Percentiles rank a stretch among this genome's conserved stretches.
Evolutionary conservation across 192 early-diverging fungal genomes (phyloP).

Genomic region (Linnemannia elongata): DNA sequence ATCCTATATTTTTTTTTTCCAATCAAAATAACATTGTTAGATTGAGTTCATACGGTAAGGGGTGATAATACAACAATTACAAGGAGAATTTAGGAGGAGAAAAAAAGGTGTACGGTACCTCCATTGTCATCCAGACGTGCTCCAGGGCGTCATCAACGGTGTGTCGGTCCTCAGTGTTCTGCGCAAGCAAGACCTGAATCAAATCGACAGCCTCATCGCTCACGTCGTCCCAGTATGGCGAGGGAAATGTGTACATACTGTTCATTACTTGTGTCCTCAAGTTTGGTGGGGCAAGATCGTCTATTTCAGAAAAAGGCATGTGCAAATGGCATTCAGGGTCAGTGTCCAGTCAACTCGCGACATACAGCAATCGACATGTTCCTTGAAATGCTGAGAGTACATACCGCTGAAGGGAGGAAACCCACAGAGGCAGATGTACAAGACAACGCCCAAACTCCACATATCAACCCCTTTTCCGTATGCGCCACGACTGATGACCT

Average conservation of each 20-base stretch:
- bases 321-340: constrained; percentile 20
- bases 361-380: neutral
- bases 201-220: constrained; percentile 66
- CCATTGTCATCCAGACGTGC: constrained; percentile 52
- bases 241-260: constrained; percentile 83
- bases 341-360: constrained; percentile 1
- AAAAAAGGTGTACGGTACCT: constrained; percentile 16
- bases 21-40: neutral
- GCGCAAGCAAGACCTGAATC: constrained; percentile 37
- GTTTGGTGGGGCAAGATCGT: constrained; percentile 65
- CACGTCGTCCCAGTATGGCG: constrained; percentile 85
- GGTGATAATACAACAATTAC: neutral
- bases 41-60: neutral
- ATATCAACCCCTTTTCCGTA: constrained; percentile 88
- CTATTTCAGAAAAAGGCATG: constrained; percentile 25
- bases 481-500: constrained; percentile 80
- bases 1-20: constrained; percentile 18
- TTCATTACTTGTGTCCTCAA: constrained; percentile 75
- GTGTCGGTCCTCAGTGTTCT: constrained; percentile 10
- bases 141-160: constrained; percentile 36
- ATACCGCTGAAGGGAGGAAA: constrained; percentile 86
- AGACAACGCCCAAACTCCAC: constrained; percentile 95
- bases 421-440: constrained; percentile 94
- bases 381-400: constrained; percentile 12
- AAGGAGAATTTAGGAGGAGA: too few species aligned